A percentile compares a stretch with the other conserved stretches of the same genome.
phyloP scores from a whole-genome alignment of 768 basidiomycete species.

The Mycena polygramma region DNA sequence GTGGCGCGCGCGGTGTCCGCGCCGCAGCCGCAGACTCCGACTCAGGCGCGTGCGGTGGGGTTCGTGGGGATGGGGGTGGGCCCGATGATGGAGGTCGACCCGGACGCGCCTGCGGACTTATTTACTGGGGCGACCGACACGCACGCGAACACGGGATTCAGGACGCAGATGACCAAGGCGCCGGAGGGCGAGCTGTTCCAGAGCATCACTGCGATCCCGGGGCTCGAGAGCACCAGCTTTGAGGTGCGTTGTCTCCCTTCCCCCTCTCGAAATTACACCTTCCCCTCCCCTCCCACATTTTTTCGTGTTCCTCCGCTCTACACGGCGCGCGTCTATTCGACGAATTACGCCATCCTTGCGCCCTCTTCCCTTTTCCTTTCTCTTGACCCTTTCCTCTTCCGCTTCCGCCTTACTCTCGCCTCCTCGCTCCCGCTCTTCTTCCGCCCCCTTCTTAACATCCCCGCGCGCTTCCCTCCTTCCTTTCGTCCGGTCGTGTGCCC shows the following conservation, averaged over 20 bases:
- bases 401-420: neutral
- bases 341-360: conserved; percentile 10
- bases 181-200: conserved; percentile 34
- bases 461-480: too few relatives aligned
- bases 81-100: conserved; percentile 6
- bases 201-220: conserved; percentile 35
- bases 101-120: neutral
- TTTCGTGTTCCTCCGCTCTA: neutral
- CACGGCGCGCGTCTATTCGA: neutral
- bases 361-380: neutral
- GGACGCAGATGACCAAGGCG: neutral
- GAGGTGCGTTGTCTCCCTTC: conserved; percentile 27
- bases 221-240: conserved; percentile 33
- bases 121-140: too few relatives aligned
- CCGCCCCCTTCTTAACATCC: too few relatives aligned
- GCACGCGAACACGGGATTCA: too few relatives aligned
- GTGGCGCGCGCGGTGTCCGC: conserved; percentile 26
- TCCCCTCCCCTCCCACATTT: neutral
- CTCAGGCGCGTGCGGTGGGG: too few relatives aligned
- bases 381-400: too few relatives aligned
- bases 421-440: neutral
- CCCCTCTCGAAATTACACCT: neutral
- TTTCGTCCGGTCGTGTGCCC: too few relatives aligned
- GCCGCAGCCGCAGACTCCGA: neutral
- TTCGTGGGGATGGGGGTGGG: neutral